These are phyloP conservation scores for Tulasnella sp. DNA, from an alignment of 768 basidiomycete species.

Conservation along the genomic window DNA sequence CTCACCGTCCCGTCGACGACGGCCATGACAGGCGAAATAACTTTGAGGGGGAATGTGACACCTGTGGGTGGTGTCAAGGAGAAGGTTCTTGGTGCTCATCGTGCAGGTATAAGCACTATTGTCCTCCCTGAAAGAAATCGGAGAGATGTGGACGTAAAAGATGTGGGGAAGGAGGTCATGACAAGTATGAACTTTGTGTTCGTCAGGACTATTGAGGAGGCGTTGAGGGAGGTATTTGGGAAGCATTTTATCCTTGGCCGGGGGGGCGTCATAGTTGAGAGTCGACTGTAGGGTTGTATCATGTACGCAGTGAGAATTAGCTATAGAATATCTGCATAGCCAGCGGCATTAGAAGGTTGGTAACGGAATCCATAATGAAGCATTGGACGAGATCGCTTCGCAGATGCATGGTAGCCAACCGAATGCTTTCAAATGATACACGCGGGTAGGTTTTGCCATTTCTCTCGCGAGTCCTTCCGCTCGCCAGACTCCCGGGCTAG, in stretches of 20 bases:
- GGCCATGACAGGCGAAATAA: constrained; percentile 93
- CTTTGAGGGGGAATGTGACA: constrained; percentile 67
- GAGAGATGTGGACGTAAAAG: constrained; percentile 72
- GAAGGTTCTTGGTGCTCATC: constrained; percentile 82
- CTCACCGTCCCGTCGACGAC: constrained; percentile 57
- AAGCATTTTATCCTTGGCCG: neutral
- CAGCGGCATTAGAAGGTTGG: too few relatives aligned
- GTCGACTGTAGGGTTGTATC: too few relatives aligned
- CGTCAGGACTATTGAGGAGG: constrained; percentile 68
- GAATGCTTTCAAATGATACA: too few relatives aligned
- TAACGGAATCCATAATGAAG: too few relatives aligned
- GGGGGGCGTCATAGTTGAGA: too few relatives aligned
- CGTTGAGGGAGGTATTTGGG: constrained; percentile 69
- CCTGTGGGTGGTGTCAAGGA: constrained; percentile 89
- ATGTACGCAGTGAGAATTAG: too few relatives aligned
- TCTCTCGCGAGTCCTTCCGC: too few relatives aligned
- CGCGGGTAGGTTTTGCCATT: too few relatives aligned
- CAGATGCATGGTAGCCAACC: too few relatives aligned
- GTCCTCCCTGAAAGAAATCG: constrained; percentile 76
- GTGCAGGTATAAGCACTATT: constrained; percentile 71
- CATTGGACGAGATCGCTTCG: too few relatives aligned
- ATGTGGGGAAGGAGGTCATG: constrained; percentile 44
- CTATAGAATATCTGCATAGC: too few relatives aligned
- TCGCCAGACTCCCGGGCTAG: too few relatives aligned
- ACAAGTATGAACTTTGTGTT: constrained; percentile 61